Evolutionary conservation across 2,329 filamentous ascomycete species (phyloP).

Genomic region (Ascocoryne sarcoides): DNA sequence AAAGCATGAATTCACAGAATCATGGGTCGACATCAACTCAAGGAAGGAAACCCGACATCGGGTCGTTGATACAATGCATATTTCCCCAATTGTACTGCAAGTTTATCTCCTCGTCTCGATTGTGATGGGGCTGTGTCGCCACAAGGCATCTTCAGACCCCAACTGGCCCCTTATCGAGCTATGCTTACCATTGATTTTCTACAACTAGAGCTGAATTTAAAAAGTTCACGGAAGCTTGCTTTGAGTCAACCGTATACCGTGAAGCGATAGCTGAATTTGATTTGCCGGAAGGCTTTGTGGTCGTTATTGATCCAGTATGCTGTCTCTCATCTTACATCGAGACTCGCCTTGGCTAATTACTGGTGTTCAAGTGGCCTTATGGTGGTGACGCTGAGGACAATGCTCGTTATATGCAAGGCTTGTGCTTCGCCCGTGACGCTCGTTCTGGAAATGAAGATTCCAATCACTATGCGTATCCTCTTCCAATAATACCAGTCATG

Average conservation of each 20-base stretch:
- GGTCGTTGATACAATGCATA: conserved; percentile 38
- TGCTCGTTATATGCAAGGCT: conserved; percentile 44
- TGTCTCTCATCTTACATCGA: background rate
- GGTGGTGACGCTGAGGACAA: conserved; percentile 41
- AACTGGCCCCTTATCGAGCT: background rate
- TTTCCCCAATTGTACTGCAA: conserved; percentile 40
- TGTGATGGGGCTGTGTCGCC: no score
- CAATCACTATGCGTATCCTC: conserved; percentile 43
- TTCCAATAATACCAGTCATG: conserved; percentile 40
- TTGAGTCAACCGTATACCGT: conserved; percentile 42
- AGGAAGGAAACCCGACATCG: conserved; percentile 35
- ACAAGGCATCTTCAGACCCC: background rate
- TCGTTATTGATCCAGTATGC: conserved; percentile 38
- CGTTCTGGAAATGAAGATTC: conserved; percentile 15
- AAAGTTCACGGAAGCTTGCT: conserved; percentile 15
- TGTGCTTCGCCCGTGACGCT: conserved; percentile 43
- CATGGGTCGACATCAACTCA: conserved; percentile 39
- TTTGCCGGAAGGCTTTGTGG: conserved; percentile 45
- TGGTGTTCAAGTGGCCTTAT: conserved; percentile 39
- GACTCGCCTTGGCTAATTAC: background rate
- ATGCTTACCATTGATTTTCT: background rate
- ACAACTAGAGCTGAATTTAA: conserved; percentile 10
- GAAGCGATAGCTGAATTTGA: conserved; percentile 41
- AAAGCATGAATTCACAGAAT: conserved; percentile 45
- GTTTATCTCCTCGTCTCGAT: conserved; percentile 17